phyloP scores from a whole-genome alignment of 148 eudicot species.

The Rhododendron henanense region DNA sequence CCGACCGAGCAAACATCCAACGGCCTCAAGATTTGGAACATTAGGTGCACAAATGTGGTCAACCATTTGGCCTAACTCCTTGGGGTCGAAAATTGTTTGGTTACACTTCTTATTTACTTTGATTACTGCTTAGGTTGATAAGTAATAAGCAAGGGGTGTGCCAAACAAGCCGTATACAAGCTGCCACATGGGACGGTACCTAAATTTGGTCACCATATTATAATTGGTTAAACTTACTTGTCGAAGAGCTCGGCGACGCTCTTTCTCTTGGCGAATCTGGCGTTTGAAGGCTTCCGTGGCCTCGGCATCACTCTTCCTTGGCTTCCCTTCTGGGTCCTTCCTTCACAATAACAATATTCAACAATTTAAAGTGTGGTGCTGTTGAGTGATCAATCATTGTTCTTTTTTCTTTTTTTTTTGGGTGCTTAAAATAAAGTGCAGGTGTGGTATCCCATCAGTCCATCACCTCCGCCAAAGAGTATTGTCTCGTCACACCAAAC shows the following conservation, averaged over 20 bases:
- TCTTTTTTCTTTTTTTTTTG: too few species aligned
- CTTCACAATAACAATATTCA: conserved; percentile 19
- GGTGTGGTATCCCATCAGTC: too few species aligned
- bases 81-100: neutral
- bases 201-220: neutral
- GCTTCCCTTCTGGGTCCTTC: conserved; percentile 88
- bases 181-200: neutral
- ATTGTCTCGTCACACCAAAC: too few species aligned
- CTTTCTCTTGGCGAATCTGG: conserved; percentile 62
- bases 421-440: neutral
- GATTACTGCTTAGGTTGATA: neutral
- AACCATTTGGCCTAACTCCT: too few species aligned
- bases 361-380: neutral
- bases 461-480: too few species aligned
- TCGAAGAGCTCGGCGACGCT: conserved; percentile 59
- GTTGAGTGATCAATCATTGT: neutral
- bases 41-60: too few species aligned
- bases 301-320: conserved; percentile 62
- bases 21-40: too few species aligned
- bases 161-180: neutral
- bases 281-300: conserved; percentile 75
- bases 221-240: conserved; percentile 34
- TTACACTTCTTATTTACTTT: neutral
- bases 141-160: neutral
- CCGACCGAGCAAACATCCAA: too few species aligned